Base-by-base conservation (phyloP, 495 filamentous ascomycete genomes). In the Hyaloscypha bicolor region DNA sequence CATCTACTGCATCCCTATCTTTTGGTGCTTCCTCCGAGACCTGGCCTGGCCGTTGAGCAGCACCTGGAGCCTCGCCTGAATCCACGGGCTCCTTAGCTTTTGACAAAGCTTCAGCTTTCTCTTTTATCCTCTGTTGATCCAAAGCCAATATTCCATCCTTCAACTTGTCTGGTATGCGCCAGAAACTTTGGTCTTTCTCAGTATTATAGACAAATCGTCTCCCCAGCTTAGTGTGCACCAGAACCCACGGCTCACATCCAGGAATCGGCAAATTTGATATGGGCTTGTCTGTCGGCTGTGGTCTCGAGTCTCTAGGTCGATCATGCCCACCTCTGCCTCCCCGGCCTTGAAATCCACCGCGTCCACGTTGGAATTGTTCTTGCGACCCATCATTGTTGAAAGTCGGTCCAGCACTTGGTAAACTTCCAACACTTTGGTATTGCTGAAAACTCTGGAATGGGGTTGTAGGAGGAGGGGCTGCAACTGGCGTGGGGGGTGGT, bases 151-250 rank as follows among this genome's bases (percentile, higher is more conserved):
- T 91, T 4, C 85, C 93, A 71, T 88, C 87, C 82, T 92, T 86
- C 9, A 99, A 84, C 71, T 96, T 88, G 58, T 89, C 83, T 3
- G 95, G 94, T 65, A 96, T 90, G 70, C 89, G 91, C 95, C 95
- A 99, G 78, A 93, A 91, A 75, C 94, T 97, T 69, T 92, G 87
- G 32, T 93, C 90, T 56, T 90, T 93, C 57, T 86, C 84, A 0
- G 85, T 79, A 71, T 98, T 97, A 77, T 96, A 89, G 3, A 93
- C 93, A 76, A 99, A 99, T 60, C 93, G 82, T 60, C 96, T 84
- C 22, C 91, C 91, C 70, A 92, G 83, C 72, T 92, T 97, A 6
- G 95, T 99, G 72, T 91, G 91, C 32, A 99, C 93, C 4, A 99
- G 81, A 9, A 97, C 76, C 95, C 95, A 99, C n/a, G 93, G 92